Evolutionary conservation across 352 stramenopile species (phyloP).

Genomic region (Phytophthora tubulina): DNA sequence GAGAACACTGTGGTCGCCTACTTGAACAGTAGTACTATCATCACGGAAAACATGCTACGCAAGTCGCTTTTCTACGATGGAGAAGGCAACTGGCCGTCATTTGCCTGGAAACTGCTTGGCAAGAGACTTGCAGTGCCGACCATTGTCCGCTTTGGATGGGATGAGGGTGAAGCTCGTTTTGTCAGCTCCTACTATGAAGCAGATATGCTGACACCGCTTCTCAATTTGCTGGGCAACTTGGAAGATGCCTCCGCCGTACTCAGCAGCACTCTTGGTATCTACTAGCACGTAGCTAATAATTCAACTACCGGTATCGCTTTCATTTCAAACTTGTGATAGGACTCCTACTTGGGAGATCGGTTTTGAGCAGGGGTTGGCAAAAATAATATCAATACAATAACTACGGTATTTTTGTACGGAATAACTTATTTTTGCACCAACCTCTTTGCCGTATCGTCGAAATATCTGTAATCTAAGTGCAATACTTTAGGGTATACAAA

Average conservation of each 20-base stretch:
- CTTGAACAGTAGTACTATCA: background rate
- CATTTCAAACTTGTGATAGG: too few relatives aligned
- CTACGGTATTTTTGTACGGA: too few relatives aligned
- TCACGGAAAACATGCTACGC: slow-evolving; percentile 1
- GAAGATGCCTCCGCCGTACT: background rate
- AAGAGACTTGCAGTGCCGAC: background rate
- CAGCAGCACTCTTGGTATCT: background rate
- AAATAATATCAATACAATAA: too few relatives aligned
- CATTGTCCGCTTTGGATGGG: background rate
- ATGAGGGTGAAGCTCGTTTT: background rate
- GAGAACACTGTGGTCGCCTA: background rate
- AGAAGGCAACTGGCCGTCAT: background rate
- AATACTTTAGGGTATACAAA: too few relatives aligned
- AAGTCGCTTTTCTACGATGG: background rate
- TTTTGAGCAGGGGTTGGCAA: too few relatives aligned
- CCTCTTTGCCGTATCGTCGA: too few relatives aligned
- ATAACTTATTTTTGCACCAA: too few relatives aligned
- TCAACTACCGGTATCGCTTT: too few relatives aligned
- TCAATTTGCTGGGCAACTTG: background rate
- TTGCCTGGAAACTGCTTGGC: background rate
- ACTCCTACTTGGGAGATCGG: too few relatives aligned
- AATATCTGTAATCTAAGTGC: too few relatives aligned
- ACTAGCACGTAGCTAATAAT: background rate
- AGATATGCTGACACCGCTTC: background rate
- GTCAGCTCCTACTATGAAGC: background rate